phyloP scores from a whole-genome alignment of 2,329 filamentous ascomycete species.

The Dryadomyces quercus-mongolicae region DNA sequence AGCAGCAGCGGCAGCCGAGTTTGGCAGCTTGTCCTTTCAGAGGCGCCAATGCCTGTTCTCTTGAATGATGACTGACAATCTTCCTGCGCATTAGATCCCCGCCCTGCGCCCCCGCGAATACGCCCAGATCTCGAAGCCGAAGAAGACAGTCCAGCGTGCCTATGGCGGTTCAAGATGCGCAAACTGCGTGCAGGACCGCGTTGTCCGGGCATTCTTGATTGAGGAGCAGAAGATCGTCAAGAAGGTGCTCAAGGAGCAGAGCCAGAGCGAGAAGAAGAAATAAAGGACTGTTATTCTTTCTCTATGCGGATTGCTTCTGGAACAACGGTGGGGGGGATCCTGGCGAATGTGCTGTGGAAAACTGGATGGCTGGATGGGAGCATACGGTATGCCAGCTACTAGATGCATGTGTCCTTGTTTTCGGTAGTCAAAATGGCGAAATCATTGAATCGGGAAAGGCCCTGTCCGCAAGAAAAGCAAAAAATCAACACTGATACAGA shows the following conservation, averaged over 20 bases:
- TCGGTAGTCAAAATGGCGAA: slow-evolving; percentile 4
- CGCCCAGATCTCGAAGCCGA: slow-evolving; percentile 88
- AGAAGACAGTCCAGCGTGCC: slow-evolving; percentile 98
- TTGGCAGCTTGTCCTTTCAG: too few relatives aligned
- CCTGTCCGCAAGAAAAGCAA: too few relatives aligned
- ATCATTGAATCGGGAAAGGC: background rate
- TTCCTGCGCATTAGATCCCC: slow-evolving; percentile 38
- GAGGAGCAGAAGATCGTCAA: slow-evolving; percentile 99
- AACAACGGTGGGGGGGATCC: background rate
- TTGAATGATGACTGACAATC: background rate
- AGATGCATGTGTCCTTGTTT: background rate
- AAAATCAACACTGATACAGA: too few relatives aligned
- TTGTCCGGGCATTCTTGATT: slow-evolving; percentile 96
- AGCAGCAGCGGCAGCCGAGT: too few relatives aligned
- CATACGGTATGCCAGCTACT: background rate
- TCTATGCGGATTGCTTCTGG: background rate
- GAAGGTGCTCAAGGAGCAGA: slow-evolving; percentile 99
- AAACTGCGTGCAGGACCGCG: slow-evolving; percentile 96
- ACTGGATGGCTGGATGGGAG: background rate
- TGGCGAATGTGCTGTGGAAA: background rate
- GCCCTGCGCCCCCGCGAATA: slow-evolving; percentile 98
- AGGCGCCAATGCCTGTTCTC: too few relatives aligned
- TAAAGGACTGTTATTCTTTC: slow-evolving; percentile 3
- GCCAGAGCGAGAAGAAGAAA: slow-evolving; percentile 14
- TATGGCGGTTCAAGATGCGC: slow-evolving; percentile 98